Base-by-base conservation (phyloP, 192 early-diverging fungal species). In the Gaertneriomyces sp. region DNA sequence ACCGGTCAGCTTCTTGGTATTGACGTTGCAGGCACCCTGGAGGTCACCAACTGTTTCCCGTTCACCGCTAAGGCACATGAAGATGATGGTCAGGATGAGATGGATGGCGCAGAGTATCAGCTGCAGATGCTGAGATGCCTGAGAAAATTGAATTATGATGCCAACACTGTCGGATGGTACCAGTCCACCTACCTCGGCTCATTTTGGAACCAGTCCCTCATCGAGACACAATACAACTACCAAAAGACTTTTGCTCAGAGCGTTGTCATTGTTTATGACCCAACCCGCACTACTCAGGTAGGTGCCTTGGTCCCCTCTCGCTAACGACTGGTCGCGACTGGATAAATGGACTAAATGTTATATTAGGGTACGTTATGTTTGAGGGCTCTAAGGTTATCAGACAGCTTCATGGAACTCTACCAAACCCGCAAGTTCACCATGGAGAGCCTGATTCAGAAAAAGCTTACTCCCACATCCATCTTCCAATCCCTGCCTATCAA, bases 131-230 rank as follows among this genome's bases (percentile, higher is more conserved):
- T 99, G 80, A 81, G 90, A 68, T 88, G 90, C 69, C 83, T 99
- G 72, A 87, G 91, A 60, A 88, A 92, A 58, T 88, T 97, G 61
- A 96, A 98, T 75, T 91, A 89, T 50, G 97, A 99, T 70, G 89
- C 91, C 69, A 95, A 94, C 83, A 89, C 93, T 50, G 95, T 98
- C 42, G 97, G 97, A 19, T 95, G 96, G 93, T 81, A 98, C 78
- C 93, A 93, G 71, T 92, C 93, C 25, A 88, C 94, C 40, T 83
- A 90, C 58, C 76, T 95, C 68, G 90, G 89, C 63, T 87, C 88
- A 66, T 94, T 94, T 73, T 88, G 94, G 85, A 90, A 93, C 76
- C 85, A 89, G 76, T 85, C 84, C 41, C 76, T 98, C 69, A 83
- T 99, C 72, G 94, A 98, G 53, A 89, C 87, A 25, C 92, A 95